Percentiles rank a stretch among this genome's conserved stretches.
phyloP scores from a whole-genome alignment of 495 filamentous ascomycete genomes.

The Podospora fimiseda region DNA sequence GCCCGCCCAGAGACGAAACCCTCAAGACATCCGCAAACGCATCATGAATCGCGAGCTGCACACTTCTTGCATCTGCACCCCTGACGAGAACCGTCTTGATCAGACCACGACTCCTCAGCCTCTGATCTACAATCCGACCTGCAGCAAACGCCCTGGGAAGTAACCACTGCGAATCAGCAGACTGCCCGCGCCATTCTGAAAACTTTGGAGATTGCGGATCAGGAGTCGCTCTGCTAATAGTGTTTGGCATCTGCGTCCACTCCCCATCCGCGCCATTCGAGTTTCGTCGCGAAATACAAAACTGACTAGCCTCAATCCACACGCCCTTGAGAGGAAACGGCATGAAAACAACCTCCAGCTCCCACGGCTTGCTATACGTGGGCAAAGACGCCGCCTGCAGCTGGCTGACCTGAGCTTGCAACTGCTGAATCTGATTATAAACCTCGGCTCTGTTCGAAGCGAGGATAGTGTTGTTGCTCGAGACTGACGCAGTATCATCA shows the following conservation, averaged over 20 bases:
- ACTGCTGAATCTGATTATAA: constrained; percentile 43
- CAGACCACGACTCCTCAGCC: constrained; percentile 60
- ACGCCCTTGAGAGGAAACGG: constrained; percentile 59
- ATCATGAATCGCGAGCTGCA: constrained; percentile 50
- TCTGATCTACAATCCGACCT: constrained; percentile 49
- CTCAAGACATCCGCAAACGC: constrained; percentile 52
- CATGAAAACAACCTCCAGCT: constrained; percentile 62
- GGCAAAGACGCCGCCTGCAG: constrained; percentile 52
- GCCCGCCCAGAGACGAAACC: constrained; percentile 13
- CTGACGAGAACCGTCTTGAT: constrained; percentile 53
- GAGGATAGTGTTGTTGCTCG: constrained; percentile 35
- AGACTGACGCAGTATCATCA: constrained; percentile 37
- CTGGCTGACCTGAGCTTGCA: constrained; percentile 50
- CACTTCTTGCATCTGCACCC: constrained; percentile 52
- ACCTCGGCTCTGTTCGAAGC: constrained; percentile 35
- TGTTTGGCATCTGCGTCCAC: constrained; percentile 52
- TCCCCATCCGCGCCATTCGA: constrained; percentile 38
- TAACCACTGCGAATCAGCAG: constrained; percentile 45
- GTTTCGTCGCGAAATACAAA: constrained; percentile 36
- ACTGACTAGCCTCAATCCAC: constrained; percentile 50
- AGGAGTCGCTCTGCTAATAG: constrained; percentile 32
- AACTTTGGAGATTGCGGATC: constrained; percentile 39
- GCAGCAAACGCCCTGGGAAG: constrained; percentile 52
- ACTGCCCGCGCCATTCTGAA: constrained; percentile 40
- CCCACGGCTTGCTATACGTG: constrained; percentile 53